Conservation (phyloP, 2,329 filamentous ascomycete genomes). For the Colletotrichum spinosum region DNA sequence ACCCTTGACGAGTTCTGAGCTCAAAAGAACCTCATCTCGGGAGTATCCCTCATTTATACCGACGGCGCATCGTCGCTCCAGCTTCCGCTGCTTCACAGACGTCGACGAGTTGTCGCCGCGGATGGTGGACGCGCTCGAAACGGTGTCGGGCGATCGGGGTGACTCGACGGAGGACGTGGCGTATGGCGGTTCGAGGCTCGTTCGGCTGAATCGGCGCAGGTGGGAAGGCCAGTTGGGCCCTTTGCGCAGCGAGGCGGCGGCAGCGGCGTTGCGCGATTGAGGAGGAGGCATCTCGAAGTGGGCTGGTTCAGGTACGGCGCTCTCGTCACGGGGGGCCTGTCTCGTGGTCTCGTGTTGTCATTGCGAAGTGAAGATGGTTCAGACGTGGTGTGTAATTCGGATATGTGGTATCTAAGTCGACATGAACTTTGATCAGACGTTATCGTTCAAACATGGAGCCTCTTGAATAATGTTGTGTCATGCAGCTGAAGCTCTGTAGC, state of each 20-base stretch:
- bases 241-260: constrained; percentile 56
- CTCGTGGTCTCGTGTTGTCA: constrained; percentile 24
- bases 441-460: constrained; percentile 9
- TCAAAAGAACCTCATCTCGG: constrained; percentile 83
- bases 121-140: constrained; percentile 63
- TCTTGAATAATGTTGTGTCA: constrained; percentile 9
- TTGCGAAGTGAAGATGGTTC: constrained; percentile 12
- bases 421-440: not conserved
- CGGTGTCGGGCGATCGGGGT: constrained; percentile 60
- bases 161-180: constrained; percentile 48
- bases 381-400: not conserved
- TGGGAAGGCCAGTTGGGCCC: constrained; percentile 63
- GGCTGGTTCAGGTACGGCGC: constrained; percentile 24
- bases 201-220: constrained; percentile 63
- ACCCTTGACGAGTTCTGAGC: constrained; percentile 75
- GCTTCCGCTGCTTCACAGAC: constrained; percentile 44
- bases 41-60: constrained; percentile 80
- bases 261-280: constrained; percentile 54
- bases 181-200: constrained; percentile 57
- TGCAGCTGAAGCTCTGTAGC: constrained; percentile 24
- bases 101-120: constrained; percentile 47
- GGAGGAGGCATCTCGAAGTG: constrained; percentile 41
- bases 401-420: not conserved
- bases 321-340: constrained; percentile 31
- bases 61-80: constrained; percentile 64